Evolutionary conservation across 2,329 filamentous ascomycete genomes (phyloP).

Genomic region (Stachybotrys chartarum): DNA sequence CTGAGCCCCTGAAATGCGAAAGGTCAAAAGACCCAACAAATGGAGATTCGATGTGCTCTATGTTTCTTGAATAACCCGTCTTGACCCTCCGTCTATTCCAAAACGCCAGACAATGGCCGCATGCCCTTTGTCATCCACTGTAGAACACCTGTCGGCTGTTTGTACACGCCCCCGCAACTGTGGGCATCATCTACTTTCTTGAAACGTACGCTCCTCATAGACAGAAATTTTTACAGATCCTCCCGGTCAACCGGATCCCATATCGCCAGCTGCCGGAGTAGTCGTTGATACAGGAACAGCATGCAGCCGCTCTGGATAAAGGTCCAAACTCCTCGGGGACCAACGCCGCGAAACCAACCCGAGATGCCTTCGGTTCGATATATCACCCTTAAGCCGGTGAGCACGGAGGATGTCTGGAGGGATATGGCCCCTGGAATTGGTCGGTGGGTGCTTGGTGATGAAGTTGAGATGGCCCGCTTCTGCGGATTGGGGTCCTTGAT

Average conservation of each 20-base stretch:
- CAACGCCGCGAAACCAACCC: constrained; percentile 92
- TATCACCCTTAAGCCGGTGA: constrained; percentile 77
- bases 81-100: constrained; percentile 17
- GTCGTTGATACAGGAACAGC: constrained; percentile 88
- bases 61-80: constrained; percentile 9
- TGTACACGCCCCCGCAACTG: constrained; percentile 11
- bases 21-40: not conserved
- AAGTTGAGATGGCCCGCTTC: constrained; percentile 77
- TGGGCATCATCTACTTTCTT: not conserved
- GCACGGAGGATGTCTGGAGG: constrained; percentile 83
- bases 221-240: constrained; percentile 11
- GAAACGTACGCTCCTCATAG: not conserved
- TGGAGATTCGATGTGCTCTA: not conserved
- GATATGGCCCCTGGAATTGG: constrained; percentile 70
- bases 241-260: constrained; percentile 26
- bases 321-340: constrained; percentile 90
- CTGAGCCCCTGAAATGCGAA: no score
- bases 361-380: constrained; percentile 82
- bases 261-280: constrained; percentile 68
- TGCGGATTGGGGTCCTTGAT: constrained; percentile 37
- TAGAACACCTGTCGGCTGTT: constrained; percentile 11
- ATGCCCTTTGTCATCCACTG: constrained; percentile 7
- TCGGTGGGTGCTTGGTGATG: constrained; percentile 77
- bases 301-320: constrained; percentile 96
- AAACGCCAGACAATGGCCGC: constrained; percentile 21